These are phyloP conservation scores for Mycena indigotica DNA, from an alignment of 768 basidiomycete species.

Conservation along the genomic window DNA sequence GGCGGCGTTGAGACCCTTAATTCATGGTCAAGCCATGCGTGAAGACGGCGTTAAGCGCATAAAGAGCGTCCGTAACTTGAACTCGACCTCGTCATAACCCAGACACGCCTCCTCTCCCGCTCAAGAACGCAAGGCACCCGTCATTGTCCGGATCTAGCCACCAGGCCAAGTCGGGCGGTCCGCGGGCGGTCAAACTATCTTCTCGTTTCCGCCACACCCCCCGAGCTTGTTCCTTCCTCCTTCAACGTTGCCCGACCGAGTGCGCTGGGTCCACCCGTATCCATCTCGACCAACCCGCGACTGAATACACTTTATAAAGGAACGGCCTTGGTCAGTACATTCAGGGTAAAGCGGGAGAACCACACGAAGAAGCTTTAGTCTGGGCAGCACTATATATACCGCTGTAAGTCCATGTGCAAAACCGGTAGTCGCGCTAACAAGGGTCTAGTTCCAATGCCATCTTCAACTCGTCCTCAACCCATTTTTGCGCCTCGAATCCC, in stretches of 20 bases:
- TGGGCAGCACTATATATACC: background rate
- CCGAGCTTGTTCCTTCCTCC: background rate
- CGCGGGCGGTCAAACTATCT: background rate
- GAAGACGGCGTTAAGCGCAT: background rate
- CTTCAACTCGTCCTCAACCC: background rate
- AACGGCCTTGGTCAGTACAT: too few relatives aligned
- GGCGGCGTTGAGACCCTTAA: background rate
- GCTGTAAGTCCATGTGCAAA: background rate
- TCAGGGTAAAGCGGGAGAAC: background rate
- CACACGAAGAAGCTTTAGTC: background rate
- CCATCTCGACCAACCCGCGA: background rate
- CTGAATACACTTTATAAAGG: background rate
- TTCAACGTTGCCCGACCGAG: background rate
- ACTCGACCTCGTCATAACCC: background rate
- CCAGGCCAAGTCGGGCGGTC: background rate
- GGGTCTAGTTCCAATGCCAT: background rate
- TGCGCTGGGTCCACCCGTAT: background rate
- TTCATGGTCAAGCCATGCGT: background rate
- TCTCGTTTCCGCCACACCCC: background rate
- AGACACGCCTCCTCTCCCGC: too few relatives aligned
- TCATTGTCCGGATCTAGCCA: background rate
- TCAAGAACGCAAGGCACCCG: background rate
- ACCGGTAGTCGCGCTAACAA: background rate
- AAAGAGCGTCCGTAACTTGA: background rate
- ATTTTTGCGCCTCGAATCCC: constrained; percentile 33